Conservation (phyloP, 176 grass and related monocot genomes). For the Pharus latifolius region DNA sequence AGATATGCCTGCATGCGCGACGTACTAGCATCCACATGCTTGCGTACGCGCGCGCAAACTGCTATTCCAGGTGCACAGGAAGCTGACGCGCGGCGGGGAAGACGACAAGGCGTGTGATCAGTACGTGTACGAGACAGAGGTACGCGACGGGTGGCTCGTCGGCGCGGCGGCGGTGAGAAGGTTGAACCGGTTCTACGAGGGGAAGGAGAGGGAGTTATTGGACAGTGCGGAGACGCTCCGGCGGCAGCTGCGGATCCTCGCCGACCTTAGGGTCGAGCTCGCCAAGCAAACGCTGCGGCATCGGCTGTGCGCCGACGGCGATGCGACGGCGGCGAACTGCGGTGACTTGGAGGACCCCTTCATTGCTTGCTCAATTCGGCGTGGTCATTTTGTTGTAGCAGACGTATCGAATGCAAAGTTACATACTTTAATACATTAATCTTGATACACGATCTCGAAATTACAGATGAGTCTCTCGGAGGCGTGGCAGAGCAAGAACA, state of each 20-base stretch:
- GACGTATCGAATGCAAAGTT: too few species aligned
- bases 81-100: conserved; percentile 14
- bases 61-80: conserved; percentile 76
- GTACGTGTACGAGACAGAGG: conserved; percentile 64
- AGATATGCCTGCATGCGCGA: too few species aligned
- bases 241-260: conserved; percentile 81
- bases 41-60: too few species aligned
- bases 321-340: background rate
- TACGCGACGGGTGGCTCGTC: conserved; percentile 30
- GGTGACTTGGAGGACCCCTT: conserved; percentile 52
- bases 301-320: background rate
- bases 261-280: conserved; percentile 63
- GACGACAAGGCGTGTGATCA: background rate
- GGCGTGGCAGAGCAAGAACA: conserved; percentile 36
- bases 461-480: conserved; percentile 41
- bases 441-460: background rate
- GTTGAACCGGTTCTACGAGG: conserved; percentile 90
- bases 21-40: too few species aligned
- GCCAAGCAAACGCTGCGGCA: conserved; percentile 42
- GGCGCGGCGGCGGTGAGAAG: conserved; percentile 42
- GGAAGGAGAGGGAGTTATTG: conserved; percentile 68
- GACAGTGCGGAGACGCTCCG: conserved; percentile 63
- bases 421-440: background rate
- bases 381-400: conserved; percentile 29
- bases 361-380: conserved; percentile 72